A percentile compares a stretch with the other conserved stretches of the same genome.
Conservation (phyloP, 345 rosid genomes). For the Brassica nigra region DNA sequence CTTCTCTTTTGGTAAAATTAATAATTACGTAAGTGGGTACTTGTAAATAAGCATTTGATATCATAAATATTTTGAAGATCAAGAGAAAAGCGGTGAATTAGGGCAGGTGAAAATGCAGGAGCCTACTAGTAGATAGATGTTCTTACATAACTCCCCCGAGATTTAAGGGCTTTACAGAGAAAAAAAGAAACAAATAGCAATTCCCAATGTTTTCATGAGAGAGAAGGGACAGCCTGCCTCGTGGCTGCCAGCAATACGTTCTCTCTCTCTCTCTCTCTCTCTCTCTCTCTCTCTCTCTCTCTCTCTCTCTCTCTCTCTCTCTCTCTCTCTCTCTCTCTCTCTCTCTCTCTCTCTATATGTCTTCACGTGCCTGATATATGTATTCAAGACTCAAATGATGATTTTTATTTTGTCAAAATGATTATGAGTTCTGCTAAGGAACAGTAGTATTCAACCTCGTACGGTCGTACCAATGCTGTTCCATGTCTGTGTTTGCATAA, state of each 20-base stretch:
- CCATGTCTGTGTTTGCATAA: constrained; percentile 37
- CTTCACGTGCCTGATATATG: too few relatives aligned
- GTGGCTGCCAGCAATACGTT: constrained; percentile 36
- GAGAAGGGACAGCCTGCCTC: constrained; percentile 33
- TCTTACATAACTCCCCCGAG: constrained; percentile 41
- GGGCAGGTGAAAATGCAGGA: constrained; percentile 47
- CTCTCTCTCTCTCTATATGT: too few relatives aligned
- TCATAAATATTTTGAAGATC: background rate
- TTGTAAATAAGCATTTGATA: constrained; percentile 1
- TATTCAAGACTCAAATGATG: constrained; percentile 12
- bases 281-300: too few relatives aligned
- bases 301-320: too few relatives aligned
- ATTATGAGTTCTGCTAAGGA: background rate
- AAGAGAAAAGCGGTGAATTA: constrained; percentile 18
- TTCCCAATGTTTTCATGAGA: constrained; percentile 40
- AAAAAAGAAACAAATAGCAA: constrained; percentile 22
- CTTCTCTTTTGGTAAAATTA: too few relatives aligned
- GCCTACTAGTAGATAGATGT: constrained; percentile 39
- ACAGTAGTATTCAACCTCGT: constrained; percentile 40
- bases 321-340: too few relatives aligned
- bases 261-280: too few relatives aligned
- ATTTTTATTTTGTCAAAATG: background rate
- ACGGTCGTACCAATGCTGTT: constrained; percentile 34
- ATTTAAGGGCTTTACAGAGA: constrained; percentile 39
- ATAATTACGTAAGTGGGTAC: background rate